These are phyloP conservation scores for Cercospora sp. DNA, from an alignment of 2,329 filamentous ascomycete species.

Conservation along the genomic window DNA sequence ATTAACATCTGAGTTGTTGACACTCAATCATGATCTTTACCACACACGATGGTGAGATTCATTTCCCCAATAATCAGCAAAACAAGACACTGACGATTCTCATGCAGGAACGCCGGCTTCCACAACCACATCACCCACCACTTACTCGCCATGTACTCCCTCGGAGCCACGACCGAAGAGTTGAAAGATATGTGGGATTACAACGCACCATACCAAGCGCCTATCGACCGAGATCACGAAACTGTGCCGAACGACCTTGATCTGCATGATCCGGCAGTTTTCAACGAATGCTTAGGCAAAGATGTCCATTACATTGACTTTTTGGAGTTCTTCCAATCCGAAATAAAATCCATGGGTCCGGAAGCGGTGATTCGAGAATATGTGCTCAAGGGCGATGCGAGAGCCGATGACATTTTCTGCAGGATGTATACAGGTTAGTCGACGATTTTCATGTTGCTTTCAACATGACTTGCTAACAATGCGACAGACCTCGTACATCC, in stretches of 20 bases:
- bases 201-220: constrained; percentile 12
- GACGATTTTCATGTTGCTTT: not conserved
- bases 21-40: constrained; percentile 3
- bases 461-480: not conserved
- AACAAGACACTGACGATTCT: not conserved
- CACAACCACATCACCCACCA: constrained; percentile 12
- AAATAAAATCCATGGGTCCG: not conserved
- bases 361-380: not conserved
- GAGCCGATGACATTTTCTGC: not conserved
- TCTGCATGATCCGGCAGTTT: not conserved
- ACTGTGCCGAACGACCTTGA: constrained; percentile 3
- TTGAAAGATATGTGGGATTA: constrained; percentile 12
- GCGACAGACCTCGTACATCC: constrained; percentile 7
- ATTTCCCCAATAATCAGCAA: no score
- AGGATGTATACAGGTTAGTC: constrained; percentile 1
- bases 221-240: constrained; percentile 3
- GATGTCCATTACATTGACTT: constrained; percentile 2
- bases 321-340: constrained; percentile 1
- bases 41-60: constrained; percentile 3
- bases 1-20: constrained; percentile 3
- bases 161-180: constrained; percentile 5
- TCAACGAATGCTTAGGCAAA: not conserved
- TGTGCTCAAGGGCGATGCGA: constrained; percentile 8
- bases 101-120: constrained; percentile 3
- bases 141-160: constrained; percentile 4